These are phyloP conservation scores for Passiflora organensis DNA, from an alignment of 345 rosid genomes.

Conservation along the genomic window DNA sequence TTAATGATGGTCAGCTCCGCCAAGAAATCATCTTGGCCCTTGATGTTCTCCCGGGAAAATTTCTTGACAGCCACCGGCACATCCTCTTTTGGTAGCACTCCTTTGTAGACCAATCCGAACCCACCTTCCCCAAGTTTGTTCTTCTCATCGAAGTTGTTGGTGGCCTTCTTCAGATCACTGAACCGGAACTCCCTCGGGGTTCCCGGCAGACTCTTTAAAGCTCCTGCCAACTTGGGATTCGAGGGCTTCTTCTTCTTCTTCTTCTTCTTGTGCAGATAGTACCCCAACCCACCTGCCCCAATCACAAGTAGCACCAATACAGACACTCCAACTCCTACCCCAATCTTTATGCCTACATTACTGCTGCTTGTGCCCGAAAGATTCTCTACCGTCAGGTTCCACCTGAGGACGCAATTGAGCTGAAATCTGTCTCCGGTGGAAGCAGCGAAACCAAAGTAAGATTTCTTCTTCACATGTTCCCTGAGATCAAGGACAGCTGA, in stretches of 20 bases:
- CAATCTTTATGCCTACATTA: constrained; percentile 17
- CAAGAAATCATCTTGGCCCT: constrained; percentile 48
- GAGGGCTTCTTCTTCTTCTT: constrained; percentile 21
- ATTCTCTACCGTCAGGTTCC: constrained; percentile 50
- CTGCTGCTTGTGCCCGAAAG: neutral
- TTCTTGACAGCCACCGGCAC: constrained; percentile 48
- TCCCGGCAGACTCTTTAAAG: constrained; percentile 46
- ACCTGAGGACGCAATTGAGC: constrained; percentile 45
- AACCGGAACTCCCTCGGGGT: constrained; percentile 46
- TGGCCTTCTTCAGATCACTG: constrained; percentile 51
- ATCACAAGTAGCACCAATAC: constrained; percentile 4
- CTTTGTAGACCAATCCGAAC: constrained; percentile 49
- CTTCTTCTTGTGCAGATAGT: constrained; percentile 19
- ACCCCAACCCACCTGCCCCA: constrained; percentile 7
- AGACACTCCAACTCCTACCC: constrained; percentile 28
- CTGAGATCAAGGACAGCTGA: constrained; percentile 32
- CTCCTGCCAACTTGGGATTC: constrained; percentile 31
- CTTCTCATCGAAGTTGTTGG: constrained; percentile 47
- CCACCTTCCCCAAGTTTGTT: constrained; percentile 56
- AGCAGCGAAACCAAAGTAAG: constrained; percentile 54
- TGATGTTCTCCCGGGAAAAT: constrained; percentile 34
- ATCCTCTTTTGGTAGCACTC: constrained; percentile 37
- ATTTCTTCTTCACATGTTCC: constrained; percentile 25
- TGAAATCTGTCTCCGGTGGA: constrained; percentile 38
- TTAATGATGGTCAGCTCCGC: constrained; percentile 58